phyloP scores from a whole-genome alignment of 345 rosid genomes.

The Camelina neglecta region DNA sequence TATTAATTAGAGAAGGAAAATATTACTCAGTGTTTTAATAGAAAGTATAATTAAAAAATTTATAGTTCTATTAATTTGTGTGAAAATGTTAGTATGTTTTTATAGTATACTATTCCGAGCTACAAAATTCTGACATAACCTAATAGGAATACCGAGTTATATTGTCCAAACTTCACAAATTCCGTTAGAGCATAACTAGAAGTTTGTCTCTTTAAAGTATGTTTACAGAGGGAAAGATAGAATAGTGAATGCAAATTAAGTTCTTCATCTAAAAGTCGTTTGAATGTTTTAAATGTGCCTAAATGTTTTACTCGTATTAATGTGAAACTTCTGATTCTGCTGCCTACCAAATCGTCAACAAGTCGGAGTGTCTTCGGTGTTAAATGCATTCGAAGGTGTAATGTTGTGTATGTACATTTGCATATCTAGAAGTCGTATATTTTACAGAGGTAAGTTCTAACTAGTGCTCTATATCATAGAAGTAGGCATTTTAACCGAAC shows the following conservation, averaged over 20 bases:
- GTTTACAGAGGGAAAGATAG: background rate
- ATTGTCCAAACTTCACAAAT: background rate
- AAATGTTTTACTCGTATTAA: background rate
- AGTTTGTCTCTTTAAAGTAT: background rate
- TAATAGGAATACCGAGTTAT: background rate
- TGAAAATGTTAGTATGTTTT: too few relatives aligned
- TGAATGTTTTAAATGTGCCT: background rate
- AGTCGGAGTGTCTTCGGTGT: background rate
- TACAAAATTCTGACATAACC: too few relatives aligned
- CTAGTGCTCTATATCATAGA: background rate
- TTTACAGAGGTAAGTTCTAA: background rate
- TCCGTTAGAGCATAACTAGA: conserved; percentile 2
- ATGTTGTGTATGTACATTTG: background rate
- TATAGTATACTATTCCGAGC: background rate
- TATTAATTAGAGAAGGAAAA: too few relatives aligned
- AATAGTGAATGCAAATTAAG: background rate
- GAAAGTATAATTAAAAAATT: too few relatives aligned
- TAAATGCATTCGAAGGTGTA: background rate
- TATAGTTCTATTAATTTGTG: too few relatives aligned
- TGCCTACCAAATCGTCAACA: conserved; percentile 10
- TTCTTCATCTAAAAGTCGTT: conserved; percentile 2
- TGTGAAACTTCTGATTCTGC: background rate
- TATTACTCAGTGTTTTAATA: too few relatives aligned
- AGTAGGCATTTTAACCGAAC: background rate
- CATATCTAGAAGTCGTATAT: background rate